Evolutionary conservation across 208 protist genomes (phyloP).

Genomic region (Herpetomonas tarakana): DNA sequence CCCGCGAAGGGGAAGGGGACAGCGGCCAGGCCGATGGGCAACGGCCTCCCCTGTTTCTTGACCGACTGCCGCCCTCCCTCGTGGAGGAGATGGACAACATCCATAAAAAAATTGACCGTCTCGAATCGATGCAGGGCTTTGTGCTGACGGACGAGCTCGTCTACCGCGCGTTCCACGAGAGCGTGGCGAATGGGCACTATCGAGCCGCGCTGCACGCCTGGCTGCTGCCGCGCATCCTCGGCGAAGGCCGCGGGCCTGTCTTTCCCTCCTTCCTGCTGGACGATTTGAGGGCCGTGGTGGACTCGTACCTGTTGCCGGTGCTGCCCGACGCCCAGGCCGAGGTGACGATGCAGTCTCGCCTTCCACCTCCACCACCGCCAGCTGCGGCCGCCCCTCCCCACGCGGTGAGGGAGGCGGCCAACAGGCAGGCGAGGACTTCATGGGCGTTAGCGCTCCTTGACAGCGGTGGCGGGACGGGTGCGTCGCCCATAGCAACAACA

Average conservation of each 20-base stretch:
- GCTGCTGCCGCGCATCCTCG: conserved; percentile 32
- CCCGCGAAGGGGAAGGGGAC: neutral
- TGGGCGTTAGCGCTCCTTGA: neutral
- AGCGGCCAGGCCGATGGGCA: too few relatives aligned
- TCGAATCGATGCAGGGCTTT: conserved; percentile 59
- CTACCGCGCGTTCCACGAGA: conserved; percentile 46
- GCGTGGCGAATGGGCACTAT: conserved; percentile 43
- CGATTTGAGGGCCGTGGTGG: conserved; percentile 16
- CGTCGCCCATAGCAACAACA: neutral
- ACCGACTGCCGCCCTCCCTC: conserved; percentile 29
- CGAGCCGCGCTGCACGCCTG: conserved; percentile 24
- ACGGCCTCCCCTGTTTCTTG: neutral
- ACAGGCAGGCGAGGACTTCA: conserved; percentile 1
- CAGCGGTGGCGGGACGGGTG: neutral
- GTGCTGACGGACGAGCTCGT: conserved; percentile 61
- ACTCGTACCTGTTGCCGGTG: conserved; percentile 14
- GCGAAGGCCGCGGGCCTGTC: conserved; percentile 28
- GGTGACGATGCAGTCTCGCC: conserved; percentile 3
- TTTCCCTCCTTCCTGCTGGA: conserved; percentile 31
- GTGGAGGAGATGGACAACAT: conserved; percentile 47
- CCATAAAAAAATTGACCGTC: conserved; percentile 35
- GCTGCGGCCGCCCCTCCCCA: neutral
- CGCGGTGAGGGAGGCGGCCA: neutral
- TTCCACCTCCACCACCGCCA: conserved; percentile 1
- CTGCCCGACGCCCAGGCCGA: conserved; percentile 25